Base-by-base conservation (phyloP, 129 eudicot genomes). In the Ambrosia artemisiifolia region DNA sequence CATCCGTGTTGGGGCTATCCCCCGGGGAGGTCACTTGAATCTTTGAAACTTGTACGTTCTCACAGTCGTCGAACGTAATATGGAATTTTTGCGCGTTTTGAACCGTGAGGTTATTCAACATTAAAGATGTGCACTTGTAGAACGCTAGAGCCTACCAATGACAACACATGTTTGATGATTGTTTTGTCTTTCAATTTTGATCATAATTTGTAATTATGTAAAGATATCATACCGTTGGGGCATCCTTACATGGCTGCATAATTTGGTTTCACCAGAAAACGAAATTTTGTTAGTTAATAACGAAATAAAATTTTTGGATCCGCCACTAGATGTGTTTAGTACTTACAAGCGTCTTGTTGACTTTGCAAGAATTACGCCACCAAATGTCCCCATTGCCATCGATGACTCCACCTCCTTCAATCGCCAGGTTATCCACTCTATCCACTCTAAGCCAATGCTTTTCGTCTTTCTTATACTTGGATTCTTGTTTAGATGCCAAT, bases 1-100 rank as follows among this genome's bases (percentile, higher is more conserved):
- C 98, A 50, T 93, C 96, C 1, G 98, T 93, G 67, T 93, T 90
- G 49, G 98, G 98, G 71, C 98, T 89, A 17, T 80, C 71, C 49
- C 33, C 85, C 0, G 96, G 95, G 24, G 98, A 81, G 18, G 34
- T 74, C 50, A 90, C 78, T 17, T 11, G 69, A 33, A 93, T 75
- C 24, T 83, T 69, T 0, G 95, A 90, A 63, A 73, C 92, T 47
- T 43, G 40, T 14, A 93, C 96, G 54, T 76, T 74, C 7, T 18
- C 70, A 68, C 95, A 93, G 53, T 44, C 56, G 51, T 93, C 88
- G 71, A 89, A 80, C 5, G 95, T 70, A 30, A 87, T 18, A 35
- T 93, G 98, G 38, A 93, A 85, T 82, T 85, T 87, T 70, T 87
- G 98, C 1, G 87, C 88, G 73, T 93, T 84, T 67, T 87, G 77